Percentiles rank a stretch among this genome's conserved stretches.
Conservation (phyloP, 1,284 basidiomycete species). For the Lentinula novae-zelandiae region DNA sequence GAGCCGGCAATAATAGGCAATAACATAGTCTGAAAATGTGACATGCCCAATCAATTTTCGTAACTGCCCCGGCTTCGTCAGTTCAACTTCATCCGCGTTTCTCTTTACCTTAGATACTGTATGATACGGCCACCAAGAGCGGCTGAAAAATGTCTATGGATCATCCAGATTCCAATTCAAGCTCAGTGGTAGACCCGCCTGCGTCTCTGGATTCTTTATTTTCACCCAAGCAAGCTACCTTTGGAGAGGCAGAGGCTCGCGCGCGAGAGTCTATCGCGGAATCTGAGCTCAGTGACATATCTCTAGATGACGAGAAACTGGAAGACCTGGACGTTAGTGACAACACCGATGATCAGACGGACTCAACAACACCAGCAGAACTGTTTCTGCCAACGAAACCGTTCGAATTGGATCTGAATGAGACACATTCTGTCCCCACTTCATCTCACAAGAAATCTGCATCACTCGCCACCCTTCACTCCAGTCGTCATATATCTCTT, state of each 20-base stretch:
- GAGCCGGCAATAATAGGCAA: too few species aligned
- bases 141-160: conserved; percentile 19
- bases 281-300: conserved; percentile 59
- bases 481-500: conserved; percentile 47
- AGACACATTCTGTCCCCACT: conserved; percentile 17
- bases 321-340: background rate
- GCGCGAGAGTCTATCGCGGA: conserved; percentile 42
- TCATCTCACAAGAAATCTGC: conserved; percentile 54
- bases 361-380: background rate
- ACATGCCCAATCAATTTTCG: background rate
- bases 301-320: conserved; percentile 49
- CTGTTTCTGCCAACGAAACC: background rate
- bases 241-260: conserved; percentile 14
- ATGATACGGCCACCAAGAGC: background rate
- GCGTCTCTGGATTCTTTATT: conserved; percentile 36
- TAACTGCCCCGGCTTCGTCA: background rate
- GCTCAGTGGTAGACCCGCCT: conserved; percentile 9
- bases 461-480: conserved; percentile 59
- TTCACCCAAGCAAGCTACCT: conserved; percentile 30
- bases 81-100: background rate
- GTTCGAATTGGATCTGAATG: conserved; percentile 1
- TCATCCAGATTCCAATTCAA: conserved; percentile 8
- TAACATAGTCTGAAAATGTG: too few species aligned
- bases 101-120: background rate
- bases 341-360: background rate